Base-by-base conservation (phyloP, 495 filamentous ascomycete genomes). In the Rhypophila decipiens region DNA sequence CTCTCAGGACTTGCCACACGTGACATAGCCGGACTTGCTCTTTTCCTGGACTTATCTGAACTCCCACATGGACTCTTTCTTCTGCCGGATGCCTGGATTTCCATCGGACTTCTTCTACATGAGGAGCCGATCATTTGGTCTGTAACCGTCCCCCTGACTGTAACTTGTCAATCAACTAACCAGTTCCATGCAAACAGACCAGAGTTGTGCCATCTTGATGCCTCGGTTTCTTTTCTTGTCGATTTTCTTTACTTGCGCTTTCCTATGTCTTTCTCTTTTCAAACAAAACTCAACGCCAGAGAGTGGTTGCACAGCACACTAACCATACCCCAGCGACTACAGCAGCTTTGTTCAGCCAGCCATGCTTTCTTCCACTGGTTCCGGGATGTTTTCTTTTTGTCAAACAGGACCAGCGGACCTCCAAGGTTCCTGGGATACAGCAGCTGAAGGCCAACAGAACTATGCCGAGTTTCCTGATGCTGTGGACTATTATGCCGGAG, bases 401-500 rank as follows among this genome's bases (percentile, higher is more conserved):
- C 72, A 76, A 44, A 72, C 72, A 66, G 71, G 65, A 73, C 72
- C 70, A 67, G 59, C 68, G 57, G 70, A 72, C 68, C 69, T 70
- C 18, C 53, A 55, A 47, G 63, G 72, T 69, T 65, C 70, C 62
- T 75, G 72, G 72, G 72, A 73, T 45, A 46, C 72, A 58, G 64
- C 70, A 67, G 63, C 60, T 59, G 71, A 74, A 72, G 72, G 70
- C 51, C 57, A 70, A 72, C 71, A 76, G 71, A 73, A 72, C 70
- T 74, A 73, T 53, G 67, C 55, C 52, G 66, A 69, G 23, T 63
- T 61, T 50, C 46, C 58, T 35, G 66, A 66, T 44, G 38, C 56
- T 31, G 57, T 52, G 50, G 62, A 63, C 33, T 59, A 58, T 24
- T 62, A 61, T 43, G 35, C 66, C 51, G 70, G 68, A 64, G 68